These are phyloP conservation scores for Melampsora americana DNA, from an alignment of 1,284 basidiomycete genomes.

Conservation along the genomic window DNA sequence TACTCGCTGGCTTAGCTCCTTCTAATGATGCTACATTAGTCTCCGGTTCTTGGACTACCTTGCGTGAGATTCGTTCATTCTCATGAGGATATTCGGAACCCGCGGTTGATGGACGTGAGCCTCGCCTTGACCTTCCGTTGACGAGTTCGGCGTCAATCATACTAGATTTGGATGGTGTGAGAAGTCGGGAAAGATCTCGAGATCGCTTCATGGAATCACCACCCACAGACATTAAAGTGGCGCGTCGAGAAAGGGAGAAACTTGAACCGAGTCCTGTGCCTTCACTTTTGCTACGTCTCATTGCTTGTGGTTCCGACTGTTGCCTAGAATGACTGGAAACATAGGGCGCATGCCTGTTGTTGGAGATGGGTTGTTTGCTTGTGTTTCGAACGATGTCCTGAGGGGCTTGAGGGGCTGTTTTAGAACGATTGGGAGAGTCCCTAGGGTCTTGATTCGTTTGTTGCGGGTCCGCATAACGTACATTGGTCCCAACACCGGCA, in stretches of 20 bases:
- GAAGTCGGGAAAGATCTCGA: neutral
- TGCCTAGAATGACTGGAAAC: neutral
- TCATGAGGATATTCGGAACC: neutral
- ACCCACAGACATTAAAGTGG: neutral
- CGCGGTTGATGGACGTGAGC: neutral
- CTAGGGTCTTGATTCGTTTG: neutral
- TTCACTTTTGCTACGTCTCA: constrained; percentile 7
- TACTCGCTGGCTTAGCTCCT: constrained; percentile 49
- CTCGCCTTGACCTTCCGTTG: neutral
- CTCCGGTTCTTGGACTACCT: neutral
- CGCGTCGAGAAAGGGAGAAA: neutral
- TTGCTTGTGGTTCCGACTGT: neutral
- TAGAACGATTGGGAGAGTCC: neutral
- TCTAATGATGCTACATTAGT: neutral
- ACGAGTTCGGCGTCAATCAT: neutral
- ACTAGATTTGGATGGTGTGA: neutral
- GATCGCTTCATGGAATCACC: neutral
- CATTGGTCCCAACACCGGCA: neutral
- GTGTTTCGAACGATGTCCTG: neutral
- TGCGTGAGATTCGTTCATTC: neutral
- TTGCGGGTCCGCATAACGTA: neutral
- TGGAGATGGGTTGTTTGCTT: neutral
- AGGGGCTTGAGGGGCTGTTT: neutral
- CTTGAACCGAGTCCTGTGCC: neutral
- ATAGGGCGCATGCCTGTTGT: neutral